Evolutionary conservation across 176 grass and related monocot genomes (phyloP).

Genomic region (Bolboschoenus planiculmis): DNA sequence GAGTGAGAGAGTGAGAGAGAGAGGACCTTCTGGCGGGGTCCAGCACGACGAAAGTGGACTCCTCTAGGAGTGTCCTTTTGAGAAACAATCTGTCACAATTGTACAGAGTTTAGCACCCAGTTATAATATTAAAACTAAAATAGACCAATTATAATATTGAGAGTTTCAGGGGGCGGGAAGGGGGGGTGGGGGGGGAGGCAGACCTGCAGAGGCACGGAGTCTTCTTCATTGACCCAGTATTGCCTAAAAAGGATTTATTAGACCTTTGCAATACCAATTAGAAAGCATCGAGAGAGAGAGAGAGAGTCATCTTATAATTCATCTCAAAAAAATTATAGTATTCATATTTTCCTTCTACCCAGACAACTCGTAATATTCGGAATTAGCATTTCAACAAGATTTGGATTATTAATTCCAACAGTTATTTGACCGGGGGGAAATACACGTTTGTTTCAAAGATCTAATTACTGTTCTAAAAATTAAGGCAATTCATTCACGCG

Average conservation of each 20-base stretch:
- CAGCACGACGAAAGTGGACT: conserved; percentile 84
- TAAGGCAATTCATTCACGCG: neutral
- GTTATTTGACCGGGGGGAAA: neutral
- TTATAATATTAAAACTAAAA: neutral
- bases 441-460: neutral
- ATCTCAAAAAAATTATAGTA: neutral
- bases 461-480: neutral
- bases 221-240: conserved; percentile 88
- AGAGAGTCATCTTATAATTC: neutral
- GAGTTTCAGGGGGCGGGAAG: neutral
- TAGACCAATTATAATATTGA: neutral
- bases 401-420: neutral
- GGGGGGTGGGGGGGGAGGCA: neutral
- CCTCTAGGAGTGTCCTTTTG: conserved; percentile 64
- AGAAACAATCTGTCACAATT: conserved; percentile 48
- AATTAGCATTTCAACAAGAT: neutral
- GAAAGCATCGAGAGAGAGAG: neutral
- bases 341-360: neutral
- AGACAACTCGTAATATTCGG: conserved; percentile 10
- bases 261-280: neutral
- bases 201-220: conserved; percentile 90
- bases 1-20: neutral
- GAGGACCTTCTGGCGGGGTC: conserved; percentile 78
- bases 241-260: conserved; percentile 46
- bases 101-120: neutral